Percentiles rank a stretch among this genome's conserved stretches.
Conservation (phyloP, 805 yeast species). For the Zygoascus tannicola region DNA sequence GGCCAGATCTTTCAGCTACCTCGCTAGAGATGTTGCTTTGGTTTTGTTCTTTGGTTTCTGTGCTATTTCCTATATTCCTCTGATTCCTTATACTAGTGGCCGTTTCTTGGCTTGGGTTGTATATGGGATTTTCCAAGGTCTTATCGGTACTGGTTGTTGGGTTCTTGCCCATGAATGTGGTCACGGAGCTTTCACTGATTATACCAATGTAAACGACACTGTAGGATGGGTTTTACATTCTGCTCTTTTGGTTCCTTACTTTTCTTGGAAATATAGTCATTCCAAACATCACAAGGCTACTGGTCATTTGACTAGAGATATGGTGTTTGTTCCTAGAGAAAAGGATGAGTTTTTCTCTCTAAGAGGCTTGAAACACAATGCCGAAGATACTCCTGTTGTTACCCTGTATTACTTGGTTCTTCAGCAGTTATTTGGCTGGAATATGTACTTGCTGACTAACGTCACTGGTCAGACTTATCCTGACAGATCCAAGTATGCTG, state of each 20-base stretch:
- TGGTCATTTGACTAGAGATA: conserved; percentile 72
- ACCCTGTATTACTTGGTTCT: conserved; percentile 46
- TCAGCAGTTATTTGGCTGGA: conserved; percentile 78
- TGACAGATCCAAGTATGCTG: conserved; percentile 38
- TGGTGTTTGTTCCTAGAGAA: conserved; percentile 73
- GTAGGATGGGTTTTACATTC: conserved; percentile 83
- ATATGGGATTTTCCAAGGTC: conserved; percentile 48
- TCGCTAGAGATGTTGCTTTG: conserved; percentile 49
- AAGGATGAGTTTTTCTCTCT: conserved; percentile 42
- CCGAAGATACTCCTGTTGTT: conserved; percentile 67
- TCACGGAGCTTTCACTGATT: conserved; percentile 74
- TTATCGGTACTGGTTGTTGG: conserved; percentile 74
- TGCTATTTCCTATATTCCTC: conserved; percentile 47
- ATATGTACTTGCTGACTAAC: conserved; percentile 53
- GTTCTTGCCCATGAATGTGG: conserved; percentile 89
- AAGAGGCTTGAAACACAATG: conserved; percentile 40
- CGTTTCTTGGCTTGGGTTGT: conserved; percentile 52
- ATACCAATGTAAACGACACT: conserved; percentile 60
- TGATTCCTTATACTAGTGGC: conserved; percentile 33
- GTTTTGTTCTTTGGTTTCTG: conserved; percentile 41
- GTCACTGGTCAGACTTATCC: conserved; percentile 67
- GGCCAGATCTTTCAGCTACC: conserved; percentile 48
- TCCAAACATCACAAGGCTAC: conserved; percentile 88
- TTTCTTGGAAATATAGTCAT: conserved; percentile 79
- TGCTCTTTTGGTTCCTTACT: conserved; percentile 70